Evolutionary conservation across 208 protist species (phyloP).

Genomic region (Zelonia costaricensis): DNA sequence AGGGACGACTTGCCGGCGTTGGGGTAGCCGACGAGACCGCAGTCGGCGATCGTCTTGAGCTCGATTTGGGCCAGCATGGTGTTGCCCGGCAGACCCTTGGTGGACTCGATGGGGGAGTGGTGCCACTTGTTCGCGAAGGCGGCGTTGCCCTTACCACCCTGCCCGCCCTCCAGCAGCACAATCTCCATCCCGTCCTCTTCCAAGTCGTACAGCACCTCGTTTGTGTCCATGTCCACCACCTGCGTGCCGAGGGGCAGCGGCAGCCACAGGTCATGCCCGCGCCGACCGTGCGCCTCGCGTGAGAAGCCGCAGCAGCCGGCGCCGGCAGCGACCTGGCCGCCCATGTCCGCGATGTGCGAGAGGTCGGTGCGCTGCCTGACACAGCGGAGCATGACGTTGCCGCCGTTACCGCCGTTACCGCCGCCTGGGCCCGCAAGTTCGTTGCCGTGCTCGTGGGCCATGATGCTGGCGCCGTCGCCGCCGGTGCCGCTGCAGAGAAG

Average conservation of each 20-base stretch:
- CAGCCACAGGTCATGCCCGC: slow-evolving; percentile 75
- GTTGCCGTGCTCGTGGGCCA: slow-evolving; percentile 87
- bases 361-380: slow-evolving; percentile 53
- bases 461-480: slow-evolving; percentile 87
- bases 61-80: slow-evolving; percentile 90
- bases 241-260: slow-evolving; percentile 85
- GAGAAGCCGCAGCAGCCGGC: slow-evolving; percentile 75
- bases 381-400: slow-evolving; percentile 79
- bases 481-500: slow-evolving; percentile 82
- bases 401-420: slow-evolving; percentile 91
- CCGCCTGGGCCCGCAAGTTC: slow-evolving; percentile 91
- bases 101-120: slow-evolving; percentile 88
- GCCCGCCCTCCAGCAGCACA: slow-evolving; percentile 86
- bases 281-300: slow-evolving; percentile 69
- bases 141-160: slow-evolving; percentile 91
- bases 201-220: slow-evolving; percentile 87
- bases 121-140: slow-evolving; percentile 89
- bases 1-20: slow-evolving; percentile 94
- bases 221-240: slow-evolving; percentile 91
- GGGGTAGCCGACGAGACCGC: slow-evolving; percentile 91
- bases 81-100: slow-evolving; percentile 88
- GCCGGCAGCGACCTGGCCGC: slow-evolving; percentile 58
- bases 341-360: slow-evolving; percentile 68
- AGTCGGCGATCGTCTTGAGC: slow-evolving; percentile 92
- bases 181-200: slow-evolving; percentile 77